Conservation (phyloP, 2,329 filamentous ascomycete species). For the Scolecobasidium constrictum region DNA sequence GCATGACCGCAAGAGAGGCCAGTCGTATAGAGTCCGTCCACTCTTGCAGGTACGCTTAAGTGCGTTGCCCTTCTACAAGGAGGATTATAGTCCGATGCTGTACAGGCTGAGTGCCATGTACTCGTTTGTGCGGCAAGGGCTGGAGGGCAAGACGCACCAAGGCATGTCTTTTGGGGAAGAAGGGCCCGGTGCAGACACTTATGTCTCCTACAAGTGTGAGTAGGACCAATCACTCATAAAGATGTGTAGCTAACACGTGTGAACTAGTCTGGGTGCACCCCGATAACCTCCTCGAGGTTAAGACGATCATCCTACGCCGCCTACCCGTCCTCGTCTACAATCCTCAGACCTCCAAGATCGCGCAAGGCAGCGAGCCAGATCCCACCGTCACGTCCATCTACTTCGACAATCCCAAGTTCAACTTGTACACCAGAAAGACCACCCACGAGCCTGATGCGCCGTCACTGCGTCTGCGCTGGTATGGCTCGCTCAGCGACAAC, state of each 20-base stretch:
- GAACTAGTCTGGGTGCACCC: constrained; percentile 77
- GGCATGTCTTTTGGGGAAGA: constrained; percentile 35
- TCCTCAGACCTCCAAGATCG: constrained; percentile 70
- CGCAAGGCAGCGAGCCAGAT: constrained; percentile 66
- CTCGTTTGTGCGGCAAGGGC: constrained; percentile 78
- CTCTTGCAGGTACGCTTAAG: constrained; percentile 83
- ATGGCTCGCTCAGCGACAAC: constrained; percentile 66
- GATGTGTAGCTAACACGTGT: constrained; percentile 19
- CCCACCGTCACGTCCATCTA: constrained; percentile 92
- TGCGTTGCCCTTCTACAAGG: constrained; percentile 88
- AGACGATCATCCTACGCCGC: constrained; percentile 85
- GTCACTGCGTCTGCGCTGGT: constrained; percentile 84
- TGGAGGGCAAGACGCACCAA: constrained; percentile 47
- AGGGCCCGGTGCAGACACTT: constrained; percentile 45
- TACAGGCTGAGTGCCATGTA: constrained; percentile 91
- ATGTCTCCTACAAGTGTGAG: constrained; percentile 79
- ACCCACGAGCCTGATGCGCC: constrained; percentile 63
- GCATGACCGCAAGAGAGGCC: constrained; percentile 86
- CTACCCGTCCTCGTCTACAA: constrained; percentile 91
- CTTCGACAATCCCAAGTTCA: constrained; percentile 81
- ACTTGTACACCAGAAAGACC: constrained; percentile 78
- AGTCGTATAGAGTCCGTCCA: constrained; percentile 77
- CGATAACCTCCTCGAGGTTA: constrained; percentile 93
- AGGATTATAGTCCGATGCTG: constrained; percentile 82
- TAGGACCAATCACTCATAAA: too few relatives aligned